Evolutionary conservation across 2,329 filamentous ascomycete genomes (phyloP).

Genomic region (Madurella mycetomatis): DNA sequence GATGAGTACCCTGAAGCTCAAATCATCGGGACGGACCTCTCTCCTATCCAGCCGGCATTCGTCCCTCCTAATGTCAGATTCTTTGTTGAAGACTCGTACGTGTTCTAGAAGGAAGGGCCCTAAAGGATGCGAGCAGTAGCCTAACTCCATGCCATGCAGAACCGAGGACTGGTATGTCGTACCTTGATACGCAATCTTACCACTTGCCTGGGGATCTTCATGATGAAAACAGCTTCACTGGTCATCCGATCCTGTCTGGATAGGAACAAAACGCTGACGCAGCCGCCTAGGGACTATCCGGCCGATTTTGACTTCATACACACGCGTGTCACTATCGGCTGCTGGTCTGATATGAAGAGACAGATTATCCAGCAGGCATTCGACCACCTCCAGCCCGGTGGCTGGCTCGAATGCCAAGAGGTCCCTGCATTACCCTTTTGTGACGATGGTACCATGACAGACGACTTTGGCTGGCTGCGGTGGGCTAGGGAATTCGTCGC

Average conservation of each 20-base stretch:
- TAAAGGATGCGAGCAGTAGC: no score
- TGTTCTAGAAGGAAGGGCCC: no score
- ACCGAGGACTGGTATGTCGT: slow-evolving; percentile 49
- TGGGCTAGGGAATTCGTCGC: slow-evolving; percentile 24
- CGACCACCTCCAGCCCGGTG: slow-evolving; percentile 45
- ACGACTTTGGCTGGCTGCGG: slow-evolving; percentile 13
- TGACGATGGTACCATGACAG: slow-evolving; percentile 28
- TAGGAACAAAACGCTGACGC: not conserved
- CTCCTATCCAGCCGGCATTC: slow-evolving; percentile 60
- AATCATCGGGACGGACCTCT: slow-evolving; percentile 62
- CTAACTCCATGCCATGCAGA: slow-evolving; percentile 26
- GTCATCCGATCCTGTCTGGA: no score
- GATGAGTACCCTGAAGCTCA: slow-evolving; percentile 55
- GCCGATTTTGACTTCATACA: slow-evolving; percentile 50
- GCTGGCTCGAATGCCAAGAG: slow-evolving; percentile 54
- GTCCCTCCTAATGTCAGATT: slow-evolving; percentile 73
- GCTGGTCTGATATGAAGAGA: slow-evolving; percentile 45
- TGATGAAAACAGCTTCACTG: no score
- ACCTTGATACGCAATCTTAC: slow-evolving; percentile 29
- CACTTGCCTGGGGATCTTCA: no score
- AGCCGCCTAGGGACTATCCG: slow-evolving; percentile 13
- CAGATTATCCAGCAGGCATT: slow-evolving; percentile 51
- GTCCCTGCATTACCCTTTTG: slow-evolving; percentile 28
- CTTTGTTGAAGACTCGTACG: slow-evolving; percentile 60
- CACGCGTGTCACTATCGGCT: slow-evolving; percentile 45